Evolutionary conservation across 768 basidiomycete genomes (phyloP), one percentile per base, ranked within the genome.

Genomic region (Leucocoprinus leucothites): DNA sequence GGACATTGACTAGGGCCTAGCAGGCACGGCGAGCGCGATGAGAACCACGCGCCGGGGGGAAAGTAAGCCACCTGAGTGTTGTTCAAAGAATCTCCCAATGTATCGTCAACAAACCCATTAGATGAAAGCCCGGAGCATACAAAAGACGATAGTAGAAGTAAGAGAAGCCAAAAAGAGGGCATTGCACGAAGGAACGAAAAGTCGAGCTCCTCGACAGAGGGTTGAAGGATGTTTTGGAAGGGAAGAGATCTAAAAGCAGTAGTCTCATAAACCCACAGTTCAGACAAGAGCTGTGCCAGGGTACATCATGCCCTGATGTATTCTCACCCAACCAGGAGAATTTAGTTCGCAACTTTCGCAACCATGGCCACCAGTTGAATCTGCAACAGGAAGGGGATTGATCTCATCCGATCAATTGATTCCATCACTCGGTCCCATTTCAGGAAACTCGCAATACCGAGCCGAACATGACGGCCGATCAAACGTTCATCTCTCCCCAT

Each of bases 321-420:
- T 55, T 55, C 53, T 48, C 53, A 55, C 11, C 53, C 53, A 53
- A 45, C 51, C 45, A 45, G 38, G 9, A 28, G 22, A 41, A 38
- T 54, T 38, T 22, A 41, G 35, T 28, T 13, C 22, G 53, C 31
- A 31, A 31, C 31, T 11, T 31, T 31, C 25, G 41, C 53, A 55
- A 55, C 53, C 53, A 48, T 55, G 38, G 19, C 25, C 53, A 55
- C 53, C 42, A 44, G 31, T 19, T 44, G n/a, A n/a, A n/a, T 31
- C 11, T 11, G 31, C 13, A 28, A 24, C 24, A 16, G 28, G 24
- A 31, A 26, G n/a, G 28, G 54, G 26, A 19, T 35, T 46, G 56
- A 57, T 42, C 56, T 35, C 16, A 25, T 25, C 38, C 19, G 34
- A 42, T 46, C 42, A 43, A 28, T 36, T 47, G 21, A 31, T 16